Evolutionary conservation across 2,329 filamentous ascomycete species (phyloP).

Genomic region (Talaromyces sp.): DNA sequence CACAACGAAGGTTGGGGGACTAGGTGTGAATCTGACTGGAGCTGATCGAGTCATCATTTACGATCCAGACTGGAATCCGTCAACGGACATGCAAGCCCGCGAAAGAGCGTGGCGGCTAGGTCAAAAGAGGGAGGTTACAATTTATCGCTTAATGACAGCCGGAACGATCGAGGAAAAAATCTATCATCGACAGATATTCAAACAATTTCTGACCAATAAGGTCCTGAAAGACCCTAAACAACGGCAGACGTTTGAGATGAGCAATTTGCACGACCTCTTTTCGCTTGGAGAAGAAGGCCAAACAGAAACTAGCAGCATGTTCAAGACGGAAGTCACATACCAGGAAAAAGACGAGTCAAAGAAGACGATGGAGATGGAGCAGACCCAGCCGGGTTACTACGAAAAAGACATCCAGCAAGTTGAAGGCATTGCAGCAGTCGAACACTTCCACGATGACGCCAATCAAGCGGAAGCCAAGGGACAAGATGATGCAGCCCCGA

Average conservation of each 20-base stretch:
- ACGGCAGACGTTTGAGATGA: slow-evolving; percentile 82
- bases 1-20: slow-evolving; percentile 90
- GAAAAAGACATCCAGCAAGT: slow-evolving; percentile 51
- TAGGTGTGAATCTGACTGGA: slow-evolving; percentile 91
- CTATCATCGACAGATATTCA: slow-evolving; percentile 97
- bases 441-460: slow-evolving; percentile 57
- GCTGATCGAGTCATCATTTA: slow-evolving; percentile 97
- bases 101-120: slow-evolving; percentile 94
- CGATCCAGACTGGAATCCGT: slow-evolving; percentile 98
- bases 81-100: slow-evolving; percentile 89
- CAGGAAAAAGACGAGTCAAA: slow-evolving; percentile 35
- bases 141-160: slow-evolving; percentile 96
- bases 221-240: slow-evolving; percentile 93
- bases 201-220: slow-evolving; percentile 96
- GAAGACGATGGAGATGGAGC: slow-evolving; percentile 3
- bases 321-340: slow-evolving; percentile 75
- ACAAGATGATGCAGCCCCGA: slow-evolving; percentile 28
- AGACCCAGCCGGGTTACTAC: slow-evolving; percentile 28
- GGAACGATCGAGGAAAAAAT: slow-evolving; percentile 99
- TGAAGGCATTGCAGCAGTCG: slow-evolving; percentile 60
- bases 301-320: slow-evolving; percentile 81
- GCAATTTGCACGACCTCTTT: slow-evolving; percentile 89
- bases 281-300: slow-evolving; percentile 66
- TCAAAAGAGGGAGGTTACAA: slow-evolving; percentile 90
- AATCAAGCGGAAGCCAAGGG: slow-evolving; percentile 17